A percentile compares a stretch with the other conserved stretches of the same genome.
Evolutionary conservation across 2,329 filamentous ascomycete species (phyloP).

Genomic region (Knoxdaviesia capensis): DNA sequence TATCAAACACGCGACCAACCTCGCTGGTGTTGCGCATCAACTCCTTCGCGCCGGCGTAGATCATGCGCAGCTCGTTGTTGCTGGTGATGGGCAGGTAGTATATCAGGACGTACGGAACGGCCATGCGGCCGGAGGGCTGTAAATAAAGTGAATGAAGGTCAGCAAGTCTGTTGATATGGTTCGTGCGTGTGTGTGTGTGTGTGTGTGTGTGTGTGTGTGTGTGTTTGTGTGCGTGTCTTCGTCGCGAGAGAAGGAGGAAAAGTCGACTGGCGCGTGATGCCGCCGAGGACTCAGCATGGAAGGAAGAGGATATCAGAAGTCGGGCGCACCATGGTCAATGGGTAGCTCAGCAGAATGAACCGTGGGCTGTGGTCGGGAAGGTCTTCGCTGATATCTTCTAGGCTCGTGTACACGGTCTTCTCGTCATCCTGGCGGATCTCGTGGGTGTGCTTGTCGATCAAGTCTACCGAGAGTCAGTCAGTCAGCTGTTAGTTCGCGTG

Average conservation of each 20-base stretch:
- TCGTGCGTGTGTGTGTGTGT: too few relatives aligned
- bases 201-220: too few relatives aligned
- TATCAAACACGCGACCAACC: constrained; percentile 72
- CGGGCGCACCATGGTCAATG: constrained; percentile 53
- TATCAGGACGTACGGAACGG: constrained; percentile 82
- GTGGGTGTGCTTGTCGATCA: constrained; percentile 76
- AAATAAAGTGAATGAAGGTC: constrained; percentile 3
- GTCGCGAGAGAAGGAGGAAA: too few relatives aligned
- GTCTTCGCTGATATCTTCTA: constrained; percentile 69
- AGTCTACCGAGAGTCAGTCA: constrained; percentile 31
- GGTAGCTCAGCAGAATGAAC: constrained; percentile 80
- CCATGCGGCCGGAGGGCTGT: constrained; percentile 61
- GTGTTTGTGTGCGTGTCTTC: too few relatives aligned
- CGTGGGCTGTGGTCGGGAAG: constrained; percentile 82
- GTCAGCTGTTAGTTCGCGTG: too few relatives aligned
- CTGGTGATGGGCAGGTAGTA: constrained; percentile 90
- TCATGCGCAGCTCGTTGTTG: constrained; percentile 73
- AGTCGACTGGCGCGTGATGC: too few relatives aligned
- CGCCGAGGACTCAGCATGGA: neutral
- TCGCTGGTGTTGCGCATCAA: constrained; percentile 85
- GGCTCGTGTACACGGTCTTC: constrained; percentile 54
- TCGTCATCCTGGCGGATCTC: constrained; percentile 76
- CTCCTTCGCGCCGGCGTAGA: constrained; percentile 92
- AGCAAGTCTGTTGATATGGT: neutral
- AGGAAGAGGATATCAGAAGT: neutral